Evolutionary conservation across 352 stramenopile genomes (phyloP).

Genomic region (Pythium sp.): DNA sequence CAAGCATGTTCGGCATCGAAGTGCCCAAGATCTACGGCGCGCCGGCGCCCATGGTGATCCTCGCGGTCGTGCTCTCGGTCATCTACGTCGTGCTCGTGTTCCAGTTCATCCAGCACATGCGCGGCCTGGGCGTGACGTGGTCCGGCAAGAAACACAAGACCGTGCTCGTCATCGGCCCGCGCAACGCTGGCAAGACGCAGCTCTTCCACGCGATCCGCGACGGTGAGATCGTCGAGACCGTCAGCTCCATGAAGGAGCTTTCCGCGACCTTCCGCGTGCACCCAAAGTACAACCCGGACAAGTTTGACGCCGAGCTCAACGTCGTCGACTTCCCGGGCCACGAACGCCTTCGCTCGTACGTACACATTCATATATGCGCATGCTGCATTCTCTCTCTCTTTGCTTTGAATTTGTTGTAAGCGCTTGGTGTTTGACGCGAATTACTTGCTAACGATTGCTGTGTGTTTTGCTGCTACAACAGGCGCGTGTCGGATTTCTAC

Average conservation of each 20-base stretch:
- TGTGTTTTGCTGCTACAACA: conserved; percentile 20
- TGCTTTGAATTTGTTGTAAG: not conserved
- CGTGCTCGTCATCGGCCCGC: conserved; percentile 61
- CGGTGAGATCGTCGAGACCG: conserved; percentile 62
- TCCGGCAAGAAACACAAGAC: conserved; percentile 76
- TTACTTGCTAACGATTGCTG: not conserved
- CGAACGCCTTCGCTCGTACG: conserved; percentile 72
- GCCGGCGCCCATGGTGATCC: conserved; percentile 55
- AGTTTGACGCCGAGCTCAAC: conserved; percentile 67
- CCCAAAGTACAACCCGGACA: conserved; percentile 58
- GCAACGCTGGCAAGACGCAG: conserved; percentile 74
- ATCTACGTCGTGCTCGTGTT: conserved; percentile 59
- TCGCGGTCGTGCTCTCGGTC: conserved; percentile 35
- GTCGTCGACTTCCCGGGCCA: conserved; percentile 83
- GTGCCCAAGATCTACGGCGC: conserved; percentile 54
- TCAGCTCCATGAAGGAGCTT: conserved; percentile 84
- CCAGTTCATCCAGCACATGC: conserved; percentile 70
- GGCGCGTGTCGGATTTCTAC: conserved; percentile 72
- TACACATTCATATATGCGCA: conserved; percentile 6
- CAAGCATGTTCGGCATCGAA: not conserved
- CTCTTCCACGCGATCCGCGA: conserved; percentile 81
- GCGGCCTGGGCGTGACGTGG: conserved; percentile 52
- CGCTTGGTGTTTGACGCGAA: not conserved
- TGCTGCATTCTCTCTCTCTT: not conserved
- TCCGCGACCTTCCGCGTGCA: conserved; percentile 70